Percentiles rank a stretch among this genome's conserved stretches.
phyloP scores from a whole-genome alignment of 139 green algal genomes.

The Chlorella sp. region DNA sequence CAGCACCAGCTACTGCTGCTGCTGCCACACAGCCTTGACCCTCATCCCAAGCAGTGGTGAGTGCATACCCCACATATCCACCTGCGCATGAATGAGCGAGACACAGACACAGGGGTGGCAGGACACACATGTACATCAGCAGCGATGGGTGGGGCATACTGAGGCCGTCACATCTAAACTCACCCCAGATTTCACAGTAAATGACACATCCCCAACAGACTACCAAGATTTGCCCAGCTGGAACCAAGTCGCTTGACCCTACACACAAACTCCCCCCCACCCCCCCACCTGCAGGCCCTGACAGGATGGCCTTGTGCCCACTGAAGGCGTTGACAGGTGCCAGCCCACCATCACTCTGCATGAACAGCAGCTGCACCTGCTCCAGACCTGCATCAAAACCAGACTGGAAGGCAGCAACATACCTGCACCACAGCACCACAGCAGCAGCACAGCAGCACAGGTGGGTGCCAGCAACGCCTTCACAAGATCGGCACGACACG shows the following conservation, averaged over 20 bases:
- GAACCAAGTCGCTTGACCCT: too few relatives aligned
- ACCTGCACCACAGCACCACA: constrained; percentile 13
- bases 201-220: too few relatives aligned
- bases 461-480: too few relatives aligned
- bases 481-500: not conserved
- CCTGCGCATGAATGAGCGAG: too few relatives aligned
- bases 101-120: too few relatives aligned
- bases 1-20: too few relatives aligned
- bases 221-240: too few relatives aligned
- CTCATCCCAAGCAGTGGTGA: constrained; percentile 65
- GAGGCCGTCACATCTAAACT: too few relatives aligned
- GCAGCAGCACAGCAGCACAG: not conserved
- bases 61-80: constrained; percentile 85
- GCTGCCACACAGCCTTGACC: not conserved
- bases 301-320: constrained; percentile 91
- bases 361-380: constrained; percentile 71
- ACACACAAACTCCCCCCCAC: too few relatives aligned
- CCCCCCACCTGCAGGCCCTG: constrained; percentile 84
- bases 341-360: constrained; percentile 87
- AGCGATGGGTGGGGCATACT: too few relatives aligned
- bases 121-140: too few relatives aligned
- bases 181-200: too few relatives aligned
- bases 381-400: constrained; percentile 80
- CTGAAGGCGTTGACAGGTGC: constrained; percentile 65
- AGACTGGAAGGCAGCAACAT: constrained; percentile 55